Evolutionary conservation across 805 yeast genomes (phyloP).

Genomic region (Saturnispora besseyi): DNA sequence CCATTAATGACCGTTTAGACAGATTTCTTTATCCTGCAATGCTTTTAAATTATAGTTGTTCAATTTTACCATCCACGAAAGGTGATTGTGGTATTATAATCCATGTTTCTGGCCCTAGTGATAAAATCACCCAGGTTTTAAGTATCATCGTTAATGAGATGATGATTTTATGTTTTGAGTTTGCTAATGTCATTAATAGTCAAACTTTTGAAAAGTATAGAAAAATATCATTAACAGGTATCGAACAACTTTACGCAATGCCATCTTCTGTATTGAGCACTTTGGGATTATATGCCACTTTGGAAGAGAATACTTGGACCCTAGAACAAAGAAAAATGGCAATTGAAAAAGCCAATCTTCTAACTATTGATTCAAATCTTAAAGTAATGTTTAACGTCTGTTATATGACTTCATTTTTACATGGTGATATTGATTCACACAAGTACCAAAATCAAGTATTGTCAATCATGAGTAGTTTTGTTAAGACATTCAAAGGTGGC

Average conservation of each 20-base stretch:
- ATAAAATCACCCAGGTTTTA: constrained; percentile 31
- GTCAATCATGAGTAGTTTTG: constrained; percentile 11
- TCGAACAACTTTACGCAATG: constrained; percentile 33
- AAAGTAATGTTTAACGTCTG: constrained; percentile 21
- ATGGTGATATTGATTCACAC: constrained; percentile 36
- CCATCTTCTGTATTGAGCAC: constrained; percentile 42
- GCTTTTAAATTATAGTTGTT: constrained; percentile 49
- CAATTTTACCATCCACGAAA: constrained; percentile 42
- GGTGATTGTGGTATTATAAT: constrained; percentile 47
- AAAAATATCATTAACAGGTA: constrained; percentile 38
- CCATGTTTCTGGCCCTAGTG: constrained; percentile 45
- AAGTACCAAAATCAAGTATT: constrained; percentile 9
- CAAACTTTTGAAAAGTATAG: constrained; percentile 39
- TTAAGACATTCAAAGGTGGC: constrained; percentile 11
- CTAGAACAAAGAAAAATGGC: constrained; percentile 48
- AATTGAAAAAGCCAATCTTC: constrained; percentile 39
- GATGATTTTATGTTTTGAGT: constrained; percentile 14
- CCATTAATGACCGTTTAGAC: constrained; percentile 35
- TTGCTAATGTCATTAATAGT: constrained; percentile 16
- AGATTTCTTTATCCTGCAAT: constrained; percentile 44
- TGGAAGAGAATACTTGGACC: constrained; percentile 51
- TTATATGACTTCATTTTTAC: constrained; percentile 36
- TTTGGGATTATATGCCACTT: constrained; percentile 39
- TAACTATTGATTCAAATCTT: constrained; percentile 28
- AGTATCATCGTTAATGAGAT: constrained; percentile 28